These are phyloP conservation scores for Euphorbia pulcherrima DNA, from an alignment of 345 rosid genomes.

Conservation along the genomic window DNA sequence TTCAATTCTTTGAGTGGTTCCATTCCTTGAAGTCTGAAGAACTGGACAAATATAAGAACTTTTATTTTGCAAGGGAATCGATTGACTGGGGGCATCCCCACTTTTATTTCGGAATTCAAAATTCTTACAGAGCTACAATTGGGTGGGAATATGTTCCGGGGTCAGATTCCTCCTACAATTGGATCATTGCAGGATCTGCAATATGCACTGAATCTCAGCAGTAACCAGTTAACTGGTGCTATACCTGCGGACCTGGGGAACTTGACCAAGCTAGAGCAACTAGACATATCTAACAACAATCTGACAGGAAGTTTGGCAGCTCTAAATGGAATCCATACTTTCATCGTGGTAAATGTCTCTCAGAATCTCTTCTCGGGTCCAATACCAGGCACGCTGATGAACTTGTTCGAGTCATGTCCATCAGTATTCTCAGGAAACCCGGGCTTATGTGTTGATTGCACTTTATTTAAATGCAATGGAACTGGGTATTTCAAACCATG, in stretches of 20 bases:
- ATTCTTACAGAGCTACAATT: slow-evolving; percentile 47
- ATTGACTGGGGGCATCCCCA: slow-evolving; percentile 64
- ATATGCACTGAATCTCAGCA: slow-evolving; percentile 59
- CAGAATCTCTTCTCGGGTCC: slow-evolving; percentile 65
- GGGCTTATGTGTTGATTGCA: slow-evolving; percentile 51
- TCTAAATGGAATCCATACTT: slow-evolving; percentile 36
- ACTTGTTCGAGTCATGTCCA: slow-evolving; percentile 33
- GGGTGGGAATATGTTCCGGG: slow-evolving; percentile 61
- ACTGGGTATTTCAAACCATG: slow-evolving; percentile 38
- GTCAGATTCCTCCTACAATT: slow-evolving; percentile 61
- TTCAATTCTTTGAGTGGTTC: slow-evolving; percentile 63
- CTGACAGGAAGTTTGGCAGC: slow-evolving; percentile 52
- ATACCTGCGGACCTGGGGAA: slow-evolving; percentile 46
- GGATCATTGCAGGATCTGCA: slow-evolving; percentile 43
- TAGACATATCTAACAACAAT: slow-evolving; percentile 64
- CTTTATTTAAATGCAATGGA: slow-evolving; percentile 27
- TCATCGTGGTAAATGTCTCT: slow-evolving; percentile 50
- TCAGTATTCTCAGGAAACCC: slow-evolving; percentile 56
- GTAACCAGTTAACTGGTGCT: slow-evolving; percentile 49
- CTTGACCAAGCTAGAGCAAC: slow-evolving; percentile 39
- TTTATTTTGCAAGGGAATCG: slow-evolving; percentile 53
- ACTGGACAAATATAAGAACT: slow-evolving; percentile 48
- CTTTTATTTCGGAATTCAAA: slow-evolving; percentile 46
- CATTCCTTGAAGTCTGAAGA: slow-evolving; percentile 40
- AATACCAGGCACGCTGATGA: slow-evolving; percentile 43